These are phyloP conservation scores for Pichia heedii DNA, from an alignment of 805 yeast species.

Conservation along the genomic window DNA sequence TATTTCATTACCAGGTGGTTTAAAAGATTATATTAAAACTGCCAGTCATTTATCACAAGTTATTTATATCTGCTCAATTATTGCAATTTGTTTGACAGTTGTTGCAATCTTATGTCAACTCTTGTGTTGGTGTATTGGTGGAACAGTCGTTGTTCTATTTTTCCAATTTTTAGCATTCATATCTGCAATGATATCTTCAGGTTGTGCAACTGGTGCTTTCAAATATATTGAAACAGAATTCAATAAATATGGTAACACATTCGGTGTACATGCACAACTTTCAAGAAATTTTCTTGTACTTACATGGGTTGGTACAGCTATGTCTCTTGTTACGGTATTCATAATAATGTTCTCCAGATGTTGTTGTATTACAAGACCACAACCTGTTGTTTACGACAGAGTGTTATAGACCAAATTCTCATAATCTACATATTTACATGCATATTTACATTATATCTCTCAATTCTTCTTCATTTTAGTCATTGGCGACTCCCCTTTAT, in stretches of 20 bases:
- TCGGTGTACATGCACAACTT: slow-evolving; percentile 48
- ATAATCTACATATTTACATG: neutral
- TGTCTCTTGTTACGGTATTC: slow-evolving; percentile 10
- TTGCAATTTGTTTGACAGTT: slow-evolving; percentile 38
- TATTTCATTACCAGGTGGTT: slow-evolving; percentile 44
- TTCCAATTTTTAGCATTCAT: slow-evolving; percentile 17
- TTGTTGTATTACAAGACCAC: slow-evolving; percentile 5
- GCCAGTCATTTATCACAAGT: slow-evolving; percentile 44
- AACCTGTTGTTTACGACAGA: slow-evolving; percentile 4
- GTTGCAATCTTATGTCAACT: slow-evolving; percentile 34
- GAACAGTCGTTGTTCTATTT: slow-evolving; percentile 18
- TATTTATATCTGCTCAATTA: slow-evolving; percentile 46
- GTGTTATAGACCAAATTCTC: neutral
- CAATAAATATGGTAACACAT: slow-evolving; percentile 36
- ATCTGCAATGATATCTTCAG: slow-evolving; percentile 14
- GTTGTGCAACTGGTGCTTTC: slow-evolving; percentile 49
- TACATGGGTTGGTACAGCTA: slow-evolving; percentile 21
- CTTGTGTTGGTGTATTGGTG: slow-evolving; percentile 23
- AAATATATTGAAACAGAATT: slow-evolving; percentile 39
- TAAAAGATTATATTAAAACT: slow-evolving; percentile 37
- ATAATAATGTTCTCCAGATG: slow-evolving; percentile 12
- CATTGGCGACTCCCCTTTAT: too few relatives aligned
- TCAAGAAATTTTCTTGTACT: slow-evolving; percentile 18
- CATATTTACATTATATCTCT: neutral
- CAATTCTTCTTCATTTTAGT: too few relatives aligned